These are phyloP conservation scores for bread wheat (Triticum aestivum) DNA, from an alignment of 176 grass and related monocot species.

Conservation along the genomic window DNA sequence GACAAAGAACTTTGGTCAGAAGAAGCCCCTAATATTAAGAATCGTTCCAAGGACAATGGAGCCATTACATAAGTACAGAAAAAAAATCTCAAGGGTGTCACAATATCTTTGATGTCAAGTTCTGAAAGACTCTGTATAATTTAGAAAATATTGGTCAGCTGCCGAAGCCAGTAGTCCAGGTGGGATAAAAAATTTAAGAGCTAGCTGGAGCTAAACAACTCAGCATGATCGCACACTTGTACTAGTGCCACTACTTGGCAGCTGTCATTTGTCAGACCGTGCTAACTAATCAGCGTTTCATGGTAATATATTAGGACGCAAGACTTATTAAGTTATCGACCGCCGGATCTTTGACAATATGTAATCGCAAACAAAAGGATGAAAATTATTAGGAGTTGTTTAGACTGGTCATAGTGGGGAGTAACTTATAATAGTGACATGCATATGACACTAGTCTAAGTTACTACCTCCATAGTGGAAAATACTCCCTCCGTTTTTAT, in stretches of 20 bases:
- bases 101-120: not conserved
- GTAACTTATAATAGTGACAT: no score
- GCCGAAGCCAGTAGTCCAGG: not conserved
- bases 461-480: no score
- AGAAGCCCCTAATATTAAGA: no score
- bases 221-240: not conserved
- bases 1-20: no score
- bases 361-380: no score
- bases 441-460: no score
- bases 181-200: no score
- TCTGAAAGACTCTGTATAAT: not conserved
- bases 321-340: slow-evolving; percentile 1
- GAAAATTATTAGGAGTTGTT: not conserved
- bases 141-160: slow-evolving; percentile 5
- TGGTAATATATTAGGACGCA: not conserved
- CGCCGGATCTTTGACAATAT: not conserved
- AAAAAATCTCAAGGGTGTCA: not conserved
- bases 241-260: not conserved
- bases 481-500: no score
- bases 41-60: no score
- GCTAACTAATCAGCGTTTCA: not conserved
- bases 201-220: no score
- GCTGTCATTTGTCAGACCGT: not conserved
- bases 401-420: not conserved
- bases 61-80: not conserved